Evolutionary conservation across 495 filamentous ascomycete genomes (phyloP).

Genomic region (Cercophora samala): DNA sequence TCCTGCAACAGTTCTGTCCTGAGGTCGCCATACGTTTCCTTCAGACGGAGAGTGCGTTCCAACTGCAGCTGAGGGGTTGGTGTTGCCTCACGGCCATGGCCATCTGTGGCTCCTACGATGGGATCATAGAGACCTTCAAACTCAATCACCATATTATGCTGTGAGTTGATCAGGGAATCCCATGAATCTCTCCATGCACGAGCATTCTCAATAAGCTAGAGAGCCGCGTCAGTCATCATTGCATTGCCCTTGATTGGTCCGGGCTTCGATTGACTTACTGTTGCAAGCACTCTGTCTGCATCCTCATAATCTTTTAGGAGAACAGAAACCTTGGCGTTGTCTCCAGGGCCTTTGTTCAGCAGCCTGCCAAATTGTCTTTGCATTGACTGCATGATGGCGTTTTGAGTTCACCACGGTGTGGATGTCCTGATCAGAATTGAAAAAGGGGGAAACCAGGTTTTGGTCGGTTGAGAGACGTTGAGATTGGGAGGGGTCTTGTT

Average conservation of each 20-base stretch:
- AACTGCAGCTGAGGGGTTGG: slow-evolving; percentile 64
- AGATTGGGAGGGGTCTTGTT: neutral
- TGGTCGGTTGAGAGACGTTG: neutral
- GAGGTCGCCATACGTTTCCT: slow-evolving; percentile 68
- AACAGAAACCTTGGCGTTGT: slow-evolving; percentile 73
- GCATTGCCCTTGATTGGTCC: slow-evolving; percentile 12
- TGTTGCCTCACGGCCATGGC: slow-evolving; percentile 50
- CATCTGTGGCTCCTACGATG: slow-evolving; percentile 60
- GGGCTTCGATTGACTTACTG: slow-evolving; percentile 46
- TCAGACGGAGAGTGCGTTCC: slow-evolving; percentile 63
- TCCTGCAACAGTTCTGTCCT: slow-evolving; percentile 73
- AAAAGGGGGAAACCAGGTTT: neutral
- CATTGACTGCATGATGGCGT: slow-evolving; percentile 69
- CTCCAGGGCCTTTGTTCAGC: slow-evolving; percentile 63
- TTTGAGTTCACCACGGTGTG: neutral
- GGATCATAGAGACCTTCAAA: slow-evolving; percentile 80
- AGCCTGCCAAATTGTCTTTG: slow-evolving; percentile 72
- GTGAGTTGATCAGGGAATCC: slow-evolving; percentile 68
- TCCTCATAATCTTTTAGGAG: slow-evolving; percentile 82
- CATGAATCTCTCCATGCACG: slow-evolving; percentile 84
- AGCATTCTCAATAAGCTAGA: slow-evolving; percentile 75
- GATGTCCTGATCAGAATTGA: neutral
- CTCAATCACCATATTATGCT: slow-evolving; percentile 65
- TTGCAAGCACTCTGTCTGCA: slow-evolving; percentile 71
- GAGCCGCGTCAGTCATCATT: neutral